Evolutionary conservation across 2,329 filamentous ascomycete species (phyloP).

Genomic region (Seiridium unicorne): DNA sequence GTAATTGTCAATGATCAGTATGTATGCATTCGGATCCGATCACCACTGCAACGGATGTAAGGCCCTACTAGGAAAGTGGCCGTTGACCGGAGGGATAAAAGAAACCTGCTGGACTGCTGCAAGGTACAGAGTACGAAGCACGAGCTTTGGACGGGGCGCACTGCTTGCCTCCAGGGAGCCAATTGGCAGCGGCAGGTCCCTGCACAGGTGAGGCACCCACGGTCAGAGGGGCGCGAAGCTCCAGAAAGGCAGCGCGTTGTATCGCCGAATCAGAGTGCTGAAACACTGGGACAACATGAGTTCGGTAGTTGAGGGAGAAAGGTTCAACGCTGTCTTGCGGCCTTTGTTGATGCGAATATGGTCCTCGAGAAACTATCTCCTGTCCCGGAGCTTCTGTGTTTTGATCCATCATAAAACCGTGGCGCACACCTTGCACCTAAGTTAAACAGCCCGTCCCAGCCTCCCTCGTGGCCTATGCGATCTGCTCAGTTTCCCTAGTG

Average conservation of each 20-base stretch:
- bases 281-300: too few relatives aligned
- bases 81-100: neutral
- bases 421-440: neutral
- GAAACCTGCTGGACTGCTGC: neutral
- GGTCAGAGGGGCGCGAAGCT: too few relatives aligned
- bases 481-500: neutral
- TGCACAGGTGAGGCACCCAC: neutral
- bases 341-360: too few relatives aligned
- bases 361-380: too few relatives aligned
- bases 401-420: neutral
- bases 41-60: neutral
- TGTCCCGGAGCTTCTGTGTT: neutral
- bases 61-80: neutral
- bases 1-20: neutral
- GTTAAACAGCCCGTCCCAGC: neutral
- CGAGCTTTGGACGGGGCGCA: too few relatives aligned
- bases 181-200: neutral
- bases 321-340: too few relatives aligned
- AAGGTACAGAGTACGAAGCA: neutral
- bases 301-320: too few relatives aligned
- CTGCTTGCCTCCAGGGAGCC: neutral
- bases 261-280: too few relatives aligned
- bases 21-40: neutral
- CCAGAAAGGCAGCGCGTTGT: too few relatives aligned
- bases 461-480: neutral